These are phyloP conservation scores for Kodamaea nitidulidarum DNA, from an alignment of 805 yeast species.

Conservation along the genomic window DNA sequence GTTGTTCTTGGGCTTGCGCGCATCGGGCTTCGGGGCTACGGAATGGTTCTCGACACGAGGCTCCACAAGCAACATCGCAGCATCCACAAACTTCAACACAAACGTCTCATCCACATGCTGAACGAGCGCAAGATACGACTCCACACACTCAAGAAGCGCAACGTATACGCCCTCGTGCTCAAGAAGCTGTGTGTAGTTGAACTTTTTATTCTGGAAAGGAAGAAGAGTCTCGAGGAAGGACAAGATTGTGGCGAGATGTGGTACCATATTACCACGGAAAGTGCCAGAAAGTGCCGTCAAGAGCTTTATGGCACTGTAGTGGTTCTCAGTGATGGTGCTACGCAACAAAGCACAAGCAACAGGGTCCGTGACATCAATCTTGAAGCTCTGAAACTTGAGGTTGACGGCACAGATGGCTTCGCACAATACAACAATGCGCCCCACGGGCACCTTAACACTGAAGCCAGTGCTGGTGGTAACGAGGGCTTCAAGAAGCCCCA, in stretches of 20 bases:
- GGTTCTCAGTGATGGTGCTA: constrained; percentile 42
- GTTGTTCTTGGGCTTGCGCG: constrained; percentile 29
- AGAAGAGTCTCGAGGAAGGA: constrained; percentile 54
- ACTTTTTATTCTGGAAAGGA: constrained; percentile 44
- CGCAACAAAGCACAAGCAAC: constrained; percentile 43
- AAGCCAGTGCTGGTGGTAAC: constrained; percentile 49
- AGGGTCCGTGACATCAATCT: constrained; percentile 56
- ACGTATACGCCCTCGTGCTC: constrained; percentile 39
- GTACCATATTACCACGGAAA: constrained; percentile 38
- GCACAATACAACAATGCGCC: constrained; percentile 46
- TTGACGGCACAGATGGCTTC: constrained; percentile 57
- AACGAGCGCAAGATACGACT: constrained; percentile 25
- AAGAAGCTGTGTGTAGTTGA: constrained; percentile 30
- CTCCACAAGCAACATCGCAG: constrained; percentile 42
- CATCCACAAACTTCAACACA: constrained; percentile 55
- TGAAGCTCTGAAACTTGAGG: constrained; percentile 50
- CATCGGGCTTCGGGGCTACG: constrained; percentile 4
- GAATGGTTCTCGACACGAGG: constrained; percentile 22
- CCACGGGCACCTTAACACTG: constrained; percentile 61
- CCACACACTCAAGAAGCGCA: constrained; percentile 28
- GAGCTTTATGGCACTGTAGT: constrained; percentile 42
- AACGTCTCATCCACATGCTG: constrained; percentile 46
- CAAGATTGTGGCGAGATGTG: constrained; percentile 48
- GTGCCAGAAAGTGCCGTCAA: constrained; percentile 32
- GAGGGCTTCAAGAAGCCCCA: constrained; percentile 37